Conservation (phyloP, 2,329 filamentous ascomycete genomes). For the Hansfordia pulvinata region DNA sequence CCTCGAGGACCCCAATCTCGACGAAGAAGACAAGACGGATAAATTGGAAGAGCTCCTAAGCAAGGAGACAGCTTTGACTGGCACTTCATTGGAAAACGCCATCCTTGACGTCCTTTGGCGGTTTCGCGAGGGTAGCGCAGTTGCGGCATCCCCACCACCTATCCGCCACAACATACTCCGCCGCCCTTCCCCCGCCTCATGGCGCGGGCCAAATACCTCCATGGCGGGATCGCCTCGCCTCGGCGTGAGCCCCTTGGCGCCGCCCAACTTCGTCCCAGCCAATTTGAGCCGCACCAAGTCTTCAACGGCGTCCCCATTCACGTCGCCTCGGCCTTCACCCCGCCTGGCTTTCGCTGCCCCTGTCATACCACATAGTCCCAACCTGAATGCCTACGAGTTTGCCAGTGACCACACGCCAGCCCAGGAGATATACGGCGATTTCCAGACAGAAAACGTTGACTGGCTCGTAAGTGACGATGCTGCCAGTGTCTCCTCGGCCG, state of each 20-base stretch:
- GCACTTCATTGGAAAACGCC: constrained; percentile 72
- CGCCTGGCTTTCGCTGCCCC: constrained; percentile 82
- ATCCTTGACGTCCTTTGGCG: constrained; percentile 86
- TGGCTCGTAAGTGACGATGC: constrained; percentile 89
- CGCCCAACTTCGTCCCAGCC: constrained; percentile 70
- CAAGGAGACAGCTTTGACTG: constrained; percentile 62
- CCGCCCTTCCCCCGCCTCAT: constrained; percentile 82
- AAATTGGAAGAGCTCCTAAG: constrained; percentile 75
- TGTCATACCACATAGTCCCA: constrained; percentile 85
- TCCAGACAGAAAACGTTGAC: constrained; percentile 88
- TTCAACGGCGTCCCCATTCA: constrained; percentile 76
- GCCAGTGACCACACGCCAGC: constrained; percentile 67
- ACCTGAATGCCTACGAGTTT: constrained; percentile 89
- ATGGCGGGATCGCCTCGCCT: constrained; percentile 71
- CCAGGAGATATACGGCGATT: constrained; percentile 79
- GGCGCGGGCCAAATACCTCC: constrained; percentile 75
- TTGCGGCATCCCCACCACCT: constrained; percentile 63
- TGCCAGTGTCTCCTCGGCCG: constrained; percentile 62
- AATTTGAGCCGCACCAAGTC: constrained; percentile 67
- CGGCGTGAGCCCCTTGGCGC: constrained; percentile 69
- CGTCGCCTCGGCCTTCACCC: constrained; percentile 84
- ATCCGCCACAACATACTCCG: constrained; percentile 83
- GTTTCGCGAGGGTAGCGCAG: constrained; percentile 54
- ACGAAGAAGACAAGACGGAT: constrained; percentile 94
- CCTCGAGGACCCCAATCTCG: constrained; percentile 66